Evolutionary conservation across 2,329 filamentous ascomycete genomes (phyloP), one percentile per base, ranked within the genome.

Genomic region (Pestalotiopsis sp.): DNA sequence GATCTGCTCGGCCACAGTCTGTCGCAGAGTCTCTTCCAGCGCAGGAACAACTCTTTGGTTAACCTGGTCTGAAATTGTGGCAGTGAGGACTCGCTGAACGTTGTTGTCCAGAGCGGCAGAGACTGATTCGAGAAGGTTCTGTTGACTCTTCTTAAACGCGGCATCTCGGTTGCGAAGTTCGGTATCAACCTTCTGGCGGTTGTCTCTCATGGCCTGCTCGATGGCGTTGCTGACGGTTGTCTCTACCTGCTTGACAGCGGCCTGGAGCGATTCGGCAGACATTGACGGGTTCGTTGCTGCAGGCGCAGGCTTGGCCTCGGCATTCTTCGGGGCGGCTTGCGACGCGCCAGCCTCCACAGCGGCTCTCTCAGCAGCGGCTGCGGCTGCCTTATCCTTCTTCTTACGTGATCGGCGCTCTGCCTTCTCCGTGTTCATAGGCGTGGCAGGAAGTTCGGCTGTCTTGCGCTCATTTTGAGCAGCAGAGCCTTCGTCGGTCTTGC

Each of bases 1-100:
- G 14, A 93, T 41, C 76, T 93, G 90, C 70, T 92, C 91, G 66
- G 91, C 88, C 36, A 97, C 85, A 4, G 91, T 87, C 70, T 89
- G 88, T 59, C 89, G 86, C 14, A 93, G 90, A 57, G 91, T 85
- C 65, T 90, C 87, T 56, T 90, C 87, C 68, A 98, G 83, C 39
- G 90, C 85, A 12, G 96, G 95, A 66, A 97, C 84, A 59, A 98
- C 89, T 14, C 90, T 86, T 67, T 90, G 86, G 70, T 93, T 88
- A 72, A 97, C 93, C 78, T 92, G 92, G 62, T 90, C 87, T 61
- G 89, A 88, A 65, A 97, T 91, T 73, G 97, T 93, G 70, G 90
- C 90, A 70, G 90, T 86, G 49, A 98, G 86, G 25, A 93, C 93
- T 75, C 92, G 91, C 79, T 91, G 86, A 23, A 88, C 90, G 76